These are phyloP conservation scores for Hygrophoropsis aurantiaca DNA, from an alignment of 768 basidiomycete genomes.

Conservation along the genomic window DNA sequence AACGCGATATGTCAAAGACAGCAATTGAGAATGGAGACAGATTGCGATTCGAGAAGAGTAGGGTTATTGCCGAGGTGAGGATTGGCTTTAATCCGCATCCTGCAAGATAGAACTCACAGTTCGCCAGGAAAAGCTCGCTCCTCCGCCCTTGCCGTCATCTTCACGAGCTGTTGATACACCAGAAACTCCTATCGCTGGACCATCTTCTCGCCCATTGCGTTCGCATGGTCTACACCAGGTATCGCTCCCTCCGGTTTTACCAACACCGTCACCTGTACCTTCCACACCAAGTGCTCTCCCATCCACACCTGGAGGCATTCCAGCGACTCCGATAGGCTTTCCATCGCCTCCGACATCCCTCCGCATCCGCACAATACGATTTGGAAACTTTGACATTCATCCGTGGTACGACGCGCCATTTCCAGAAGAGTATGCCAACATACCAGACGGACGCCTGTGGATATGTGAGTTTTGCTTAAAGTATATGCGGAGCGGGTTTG, in stretches of 20 bases:
- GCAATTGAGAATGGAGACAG: constrained; percentile 61
- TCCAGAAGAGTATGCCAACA: constrained; percentile 92
- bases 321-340: constrained; percentile 27
- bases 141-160: constrained; percentile 33
- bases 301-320: constrained; percentile 33
- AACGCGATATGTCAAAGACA: constrained; percentile 76
- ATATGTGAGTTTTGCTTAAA: constrained; percentile 98
- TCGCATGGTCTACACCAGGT: constrained; percentile 48
- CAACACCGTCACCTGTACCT: constrained; percentile 35
- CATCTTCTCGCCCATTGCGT: constrained; percentile 62
- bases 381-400: constrained; percentile 89
- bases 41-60: constrained; percentile 69
- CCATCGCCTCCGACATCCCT: constrained; percentile 38
- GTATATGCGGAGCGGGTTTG: constrained; percentile 95
- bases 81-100: too few relatives aligned
- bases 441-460: constrained; percentile 92
- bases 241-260: constrained; percentile 27
- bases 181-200: constrained; percentile 47
- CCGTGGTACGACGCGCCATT: constrained; percentile 99
- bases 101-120: too few relatives aligned
- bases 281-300: constrained; percentile 35
- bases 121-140: constrained; percentile 55
- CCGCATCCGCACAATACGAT: constrained; percentile 85
- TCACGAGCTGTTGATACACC: constrained; percentile 25
- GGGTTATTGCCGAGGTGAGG: constrained; percentile 72